Base-by-base conservation (phyloP, 164 flowering plant genomes). In the Dillenia turbinata region DNA sequence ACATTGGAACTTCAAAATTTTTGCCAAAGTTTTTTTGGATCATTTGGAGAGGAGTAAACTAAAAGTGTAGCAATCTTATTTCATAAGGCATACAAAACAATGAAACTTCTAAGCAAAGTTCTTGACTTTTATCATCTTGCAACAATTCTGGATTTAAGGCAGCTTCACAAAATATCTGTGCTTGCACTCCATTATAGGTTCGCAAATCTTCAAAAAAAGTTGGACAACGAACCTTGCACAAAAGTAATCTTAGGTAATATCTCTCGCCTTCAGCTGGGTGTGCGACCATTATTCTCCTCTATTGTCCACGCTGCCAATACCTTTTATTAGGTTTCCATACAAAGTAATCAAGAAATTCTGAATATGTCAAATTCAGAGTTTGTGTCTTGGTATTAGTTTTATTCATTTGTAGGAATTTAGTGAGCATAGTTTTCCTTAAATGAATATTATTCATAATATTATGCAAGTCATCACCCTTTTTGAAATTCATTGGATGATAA, bases 341-440 rank as follows among this genome's bases (percentile, higher is more conserved):
- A 26, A 26, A 26, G 2, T 26, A 26, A 26, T 26, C 33, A 26
- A 3, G 33, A 26, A 26, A 26, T 26, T 26, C 33, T 26, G 22
- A 26, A 26, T 26, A 26, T 26, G 33, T 26, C 33, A 26, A 26
- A 26, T 26, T 15, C 1, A 26, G 33, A 26, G 33, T 26, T 14
- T 26, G 15, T 13, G 59, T 49, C 3, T 46, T 13, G 0, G 3
- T 1, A 26, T 46, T 26, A 1, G 13, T 11, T 5, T 9, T n/a
- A 46, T 67, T 67, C 12, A 40, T 33, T 0, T 9, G 1, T 49
- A 67, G 60, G 40, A 52, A 60, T n/a, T 60, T 48, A 10, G 49
- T 60, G 12, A 67, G 47, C 70, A 67, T 67, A 14, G 70, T 60
- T 22, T 12, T 52, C 24, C 48, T 9, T 9, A 9, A 24, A 8